phyloP scores from a whole-genome alignment of 2,329 filamentous ascomycete genomes.

The Bipolaris victoriae region DNA sequence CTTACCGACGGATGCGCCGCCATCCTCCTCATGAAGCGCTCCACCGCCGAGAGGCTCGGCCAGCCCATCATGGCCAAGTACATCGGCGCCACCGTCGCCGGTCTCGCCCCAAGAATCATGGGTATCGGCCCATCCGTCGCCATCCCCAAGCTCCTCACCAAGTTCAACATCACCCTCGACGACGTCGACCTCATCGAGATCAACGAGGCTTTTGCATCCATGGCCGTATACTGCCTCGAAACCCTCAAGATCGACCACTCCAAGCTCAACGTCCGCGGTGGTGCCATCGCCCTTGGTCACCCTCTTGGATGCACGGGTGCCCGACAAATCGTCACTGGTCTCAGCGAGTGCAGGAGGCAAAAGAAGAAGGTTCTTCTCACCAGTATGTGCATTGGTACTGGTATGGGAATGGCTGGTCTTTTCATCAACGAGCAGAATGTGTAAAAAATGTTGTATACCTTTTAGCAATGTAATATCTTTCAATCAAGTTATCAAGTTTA shows the following conservation, averaged over 20 bases:
- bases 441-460: not conserved
- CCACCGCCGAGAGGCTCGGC: conserved; percentile 81
- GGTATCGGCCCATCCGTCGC: conserved; percentile 81
- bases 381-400: conserved; percentile 82
- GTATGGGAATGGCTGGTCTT: conserved; percentile 70
- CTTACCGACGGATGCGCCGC: conserved; percentile 94
- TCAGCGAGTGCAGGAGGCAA: conserved; percentile 81
- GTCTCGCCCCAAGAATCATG: conserved; percentile 93
- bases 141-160: conserved; percentile 79
- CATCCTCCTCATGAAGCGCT: conserved; percentile 91
- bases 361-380: conserved; percentile 92
- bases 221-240: conserved; percentile 89
- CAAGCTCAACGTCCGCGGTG: conserved; percentile 83
- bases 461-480: not conserved
- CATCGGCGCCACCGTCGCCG: conserved; percentile 87
- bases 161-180: conserved; percentile 76
- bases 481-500: too few species aligned
- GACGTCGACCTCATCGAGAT: conserved; percentile 92
- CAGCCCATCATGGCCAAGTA: conserved; percentile 96
- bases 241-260: conserved; percentile 70
- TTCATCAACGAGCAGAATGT: conserved; percentile 67
- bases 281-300: conserved; percentile 83
- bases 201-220: conserved; percentile 97
- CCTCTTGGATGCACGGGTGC: conserved; percentile 80
- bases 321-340: conserved; percentile 84